These are phyloP conservation scores for Collybia sordida DNA, from an alignment of 768 basidiomycete genomes.

Conservation along the genomic window DNA sequence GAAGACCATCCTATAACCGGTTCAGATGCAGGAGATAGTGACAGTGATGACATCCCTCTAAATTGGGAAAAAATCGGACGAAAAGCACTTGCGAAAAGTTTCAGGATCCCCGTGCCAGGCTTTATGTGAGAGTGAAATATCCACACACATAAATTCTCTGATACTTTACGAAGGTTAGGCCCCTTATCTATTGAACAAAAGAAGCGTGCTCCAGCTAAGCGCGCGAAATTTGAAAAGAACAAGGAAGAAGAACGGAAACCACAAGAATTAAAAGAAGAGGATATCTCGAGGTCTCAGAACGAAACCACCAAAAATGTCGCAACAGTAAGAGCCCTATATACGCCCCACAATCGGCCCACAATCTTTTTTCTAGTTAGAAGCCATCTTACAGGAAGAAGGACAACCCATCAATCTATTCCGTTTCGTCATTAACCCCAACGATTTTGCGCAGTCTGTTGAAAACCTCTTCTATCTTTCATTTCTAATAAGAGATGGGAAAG, in stretches of 20 bases:
- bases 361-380: slow-evolving; percentile 48
- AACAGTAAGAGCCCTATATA: slow-evolving; percentile 42
- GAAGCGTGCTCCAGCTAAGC: slow-evolving; percentile 58
- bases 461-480: slow-evolving; percentile 96
- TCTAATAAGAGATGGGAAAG: slow-evolving; percentile 82
- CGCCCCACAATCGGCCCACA: no score
- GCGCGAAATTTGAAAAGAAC: slow-evolving; percentile 70
- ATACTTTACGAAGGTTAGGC: slow-evolving; percentile 68
- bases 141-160: slow-evolving; percentile 9
- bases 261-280: slow-evolving; percentile 79
- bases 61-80: slow-evolving; percentile 89
- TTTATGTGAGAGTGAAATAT: slow-evolving; percentile 68
- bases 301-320: slow-evolving; percentile 88
- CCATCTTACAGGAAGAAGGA: slow-evolving; percentile 49
- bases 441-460: slow-evolving; percentile 93
- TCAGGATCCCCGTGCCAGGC: slow-evolving; percentile 76
- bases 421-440: slow-evolving; percentile 86
- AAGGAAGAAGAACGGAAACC: slow-evolving; percentile 69
- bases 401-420: slow-evolving; percentile 74
- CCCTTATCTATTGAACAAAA: slow-evolving; percentile 87
- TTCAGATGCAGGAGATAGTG: slow-evolving; percentile 52
- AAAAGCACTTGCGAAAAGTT: slow-evolving; percentile 77
- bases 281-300: slow-evolving; percentile 80
- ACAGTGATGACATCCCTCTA: slow-evolving; percentile 44
- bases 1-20: slow-evolving; percentile 46